Conservation (phyloP, 768 basidiomycete genomes). For the Termitomyces sp. region DNA sequence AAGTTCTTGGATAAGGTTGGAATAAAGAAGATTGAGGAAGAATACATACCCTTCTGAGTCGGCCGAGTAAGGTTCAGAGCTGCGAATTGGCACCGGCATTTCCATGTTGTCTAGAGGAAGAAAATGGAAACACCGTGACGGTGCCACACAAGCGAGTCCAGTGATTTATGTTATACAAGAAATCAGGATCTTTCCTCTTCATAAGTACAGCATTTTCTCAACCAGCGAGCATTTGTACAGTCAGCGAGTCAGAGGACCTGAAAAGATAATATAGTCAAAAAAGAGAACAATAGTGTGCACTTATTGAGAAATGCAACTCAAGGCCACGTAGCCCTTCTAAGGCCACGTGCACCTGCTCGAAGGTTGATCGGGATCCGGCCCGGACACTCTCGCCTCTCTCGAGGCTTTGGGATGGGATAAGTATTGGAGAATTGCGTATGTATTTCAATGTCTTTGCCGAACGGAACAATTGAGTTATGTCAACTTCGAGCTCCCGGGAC, state of each 20-base stretch:
- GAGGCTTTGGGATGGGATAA: no score
- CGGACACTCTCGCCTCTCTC: no score
- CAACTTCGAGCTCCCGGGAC: background rate
- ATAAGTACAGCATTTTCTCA: background rate
- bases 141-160: background rate
- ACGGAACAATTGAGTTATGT: background rate
- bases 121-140: background rate
- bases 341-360: background rate
- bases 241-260: background rate
- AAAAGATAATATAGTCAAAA: background rate
- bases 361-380: background rate
- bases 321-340: no score
- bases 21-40: background rate
- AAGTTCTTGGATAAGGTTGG: background rate
- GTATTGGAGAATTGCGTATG: background rate
- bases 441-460: background rate
- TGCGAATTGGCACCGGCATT: background rate
- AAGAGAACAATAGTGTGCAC: background rate
- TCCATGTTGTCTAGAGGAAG: background rate
- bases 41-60: constrained; percentile 4
- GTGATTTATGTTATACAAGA: background rate
- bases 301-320: background rate
- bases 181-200: background rate
- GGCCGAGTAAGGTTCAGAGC: background rate
- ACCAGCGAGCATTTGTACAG: background rate